These are phyloP conservation scores for Dioscorea dumetorum DNA, from an alignment of 106 monocot species.

Conservation along the genomic window DNA sequence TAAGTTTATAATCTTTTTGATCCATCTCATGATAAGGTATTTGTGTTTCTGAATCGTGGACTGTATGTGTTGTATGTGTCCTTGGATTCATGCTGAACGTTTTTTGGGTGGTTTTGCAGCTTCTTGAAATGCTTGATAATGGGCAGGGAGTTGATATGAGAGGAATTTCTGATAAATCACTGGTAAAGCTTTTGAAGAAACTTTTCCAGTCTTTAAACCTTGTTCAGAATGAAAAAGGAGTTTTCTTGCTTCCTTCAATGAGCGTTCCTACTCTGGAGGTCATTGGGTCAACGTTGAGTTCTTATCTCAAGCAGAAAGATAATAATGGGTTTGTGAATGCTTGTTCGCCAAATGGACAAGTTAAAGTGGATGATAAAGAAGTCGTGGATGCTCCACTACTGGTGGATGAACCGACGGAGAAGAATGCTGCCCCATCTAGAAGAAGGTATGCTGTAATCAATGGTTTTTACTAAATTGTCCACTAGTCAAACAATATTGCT, in stretches of 20 bases:
- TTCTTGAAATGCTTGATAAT: slow-evolving; percentile 86
- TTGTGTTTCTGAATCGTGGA: not conserved
- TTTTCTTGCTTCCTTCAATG: slow-evolving; percentile 52
- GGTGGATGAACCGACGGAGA: slow-evolving; percentile 1
- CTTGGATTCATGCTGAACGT: not conserved
- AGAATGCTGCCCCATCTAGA: slow-evolving; percentile 24
- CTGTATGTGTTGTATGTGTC: not conserved
- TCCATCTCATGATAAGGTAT: not conserved
- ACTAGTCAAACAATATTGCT: no score
- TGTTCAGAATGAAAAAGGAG: slow-evolving; percentile 35
- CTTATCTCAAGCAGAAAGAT: slow-evolving; percentile 20
- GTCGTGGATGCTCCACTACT: slow-evolving; percentile 7
- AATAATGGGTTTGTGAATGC: not conserved
- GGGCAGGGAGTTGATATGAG: slow-evolving; percentile 82
- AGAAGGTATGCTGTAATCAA: slow-evolving; percentile 34
- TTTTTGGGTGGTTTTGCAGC: slow-evolving; percentile 26
- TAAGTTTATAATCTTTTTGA: not conserved
- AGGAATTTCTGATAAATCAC: slow-evolving; percentile 53
- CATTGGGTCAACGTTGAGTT: slow-evolving; percentile 33
- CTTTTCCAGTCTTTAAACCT: slow-evolving; percentile 70
- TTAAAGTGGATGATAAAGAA: slow-evolving; percentile 2
- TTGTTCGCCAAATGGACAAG: slow-evolving; percentile 3
- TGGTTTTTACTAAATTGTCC: no score
- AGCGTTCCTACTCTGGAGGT: slow-evolving; percentile 39
- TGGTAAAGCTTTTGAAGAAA: slow-evolving; percentile 59